phyloP scores from a whole-genome alignment of 1,284 basidiomycete genomes.

The Wallemia mellicola region DNA sequence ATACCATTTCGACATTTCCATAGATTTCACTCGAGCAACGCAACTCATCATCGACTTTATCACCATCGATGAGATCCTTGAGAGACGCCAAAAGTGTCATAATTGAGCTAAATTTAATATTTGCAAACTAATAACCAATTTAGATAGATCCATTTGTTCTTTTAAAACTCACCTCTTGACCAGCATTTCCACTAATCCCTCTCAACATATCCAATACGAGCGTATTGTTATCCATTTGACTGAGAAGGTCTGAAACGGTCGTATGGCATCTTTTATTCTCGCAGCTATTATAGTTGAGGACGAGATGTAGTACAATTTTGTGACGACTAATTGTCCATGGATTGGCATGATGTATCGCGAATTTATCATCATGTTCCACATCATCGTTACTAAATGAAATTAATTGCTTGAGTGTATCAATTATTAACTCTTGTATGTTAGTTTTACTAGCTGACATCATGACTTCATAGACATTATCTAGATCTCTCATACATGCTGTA shows the following conservation, averaged over 20 bases:
- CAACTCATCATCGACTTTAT: neutral
- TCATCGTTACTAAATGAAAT: neutral
- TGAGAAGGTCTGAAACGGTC: neutral
- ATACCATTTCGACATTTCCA: neutral
- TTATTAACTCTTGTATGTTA: neutral
- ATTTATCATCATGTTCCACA: neutral
- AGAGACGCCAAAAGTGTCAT: neutral
- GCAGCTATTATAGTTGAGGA: neutral
- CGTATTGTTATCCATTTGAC: neutral
- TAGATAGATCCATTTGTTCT: neutral
- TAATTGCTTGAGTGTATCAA: neutral
- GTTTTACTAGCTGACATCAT: neutral
- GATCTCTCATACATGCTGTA: neutral
- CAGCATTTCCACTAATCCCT: neutral
- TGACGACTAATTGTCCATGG: neutral
- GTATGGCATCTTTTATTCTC: neutral
- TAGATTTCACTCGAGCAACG: neutral
- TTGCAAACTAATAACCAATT: neutral
- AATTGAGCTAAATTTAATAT: neutral
- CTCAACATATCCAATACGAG: neutral
- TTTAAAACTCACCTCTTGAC: neutral
- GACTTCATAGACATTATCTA: neutral
- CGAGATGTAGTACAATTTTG: neutral
- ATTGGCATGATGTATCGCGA: neutral
- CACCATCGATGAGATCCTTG: neutral